These are phyloP conservation scores for Hemileccinum impolitum DNA, from an alignment of 768 basidiomycete genomes.

Conservation along the genomic window DNA sequence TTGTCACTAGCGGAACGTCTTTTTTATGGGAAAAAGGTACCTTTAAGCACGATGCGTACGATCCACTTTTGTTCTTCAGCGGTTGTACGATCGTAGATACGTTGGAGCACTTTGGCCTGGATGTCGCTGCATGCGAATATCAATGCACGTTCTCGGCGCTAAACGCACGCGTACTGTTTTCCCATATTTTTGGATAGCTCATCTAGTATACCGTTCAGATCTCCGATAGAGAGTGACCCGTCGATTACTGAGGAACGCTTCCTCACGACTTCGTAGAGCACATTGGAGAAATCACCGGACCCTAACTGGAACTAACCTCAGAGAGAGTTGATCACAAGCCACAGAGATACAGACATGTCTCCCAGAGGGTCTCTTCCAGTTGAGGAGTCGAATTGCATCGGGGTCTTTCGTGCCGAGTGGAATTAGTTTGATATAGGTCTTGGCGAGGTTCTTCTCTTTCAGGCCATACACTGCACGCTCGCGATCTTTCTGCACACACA, in stretches of 20 bases:
- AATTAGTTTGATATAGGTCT: constrained; percentile 87
- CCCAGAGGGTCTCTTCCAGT: constrained; percentile 87
- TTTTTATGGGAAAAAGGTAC: constrained; percentile 40
- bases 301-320: constrained; percentile 43
- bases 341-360: constrained; percentile 46
- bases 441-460: constrained; percentile 94
- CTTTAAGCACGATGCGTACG: constrained; percentile 93
- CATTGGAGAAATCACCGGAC: constrained; percentile 85
- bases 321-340: neutral
- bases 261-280: constrained; percentile 82
- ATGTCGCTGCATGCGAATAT: constrained; percentile 50
- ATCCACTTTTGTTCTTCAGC: constrained; percentile 94
- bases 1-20: neutral
- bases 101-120: constrained; percentile 72
- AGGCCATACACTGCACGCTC: constrained; percentile 90
- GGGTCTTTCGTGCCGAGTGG: constrained; percentile 77
- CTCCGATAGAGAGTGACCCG: constrained; percentile 74
- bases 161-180: constrained; percentile 54
- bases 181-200: constrained; percentile 69
- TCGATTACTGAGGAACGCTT: constrained; percentile 79
- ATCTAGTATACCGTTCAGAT: constrained; percentile 79
- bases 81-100: constrained; percentile 75
- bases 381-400: constrained; percentile 75
- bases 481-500: constrained; percentile 72
- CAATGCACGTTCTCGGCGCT: neutral